Evolutionary conservation across 495 filamentous ascomycete species (phyloP), one percentile per base, ranked within the genome.

Genomic region (Penicillium cosmopolitanum): DNA sequence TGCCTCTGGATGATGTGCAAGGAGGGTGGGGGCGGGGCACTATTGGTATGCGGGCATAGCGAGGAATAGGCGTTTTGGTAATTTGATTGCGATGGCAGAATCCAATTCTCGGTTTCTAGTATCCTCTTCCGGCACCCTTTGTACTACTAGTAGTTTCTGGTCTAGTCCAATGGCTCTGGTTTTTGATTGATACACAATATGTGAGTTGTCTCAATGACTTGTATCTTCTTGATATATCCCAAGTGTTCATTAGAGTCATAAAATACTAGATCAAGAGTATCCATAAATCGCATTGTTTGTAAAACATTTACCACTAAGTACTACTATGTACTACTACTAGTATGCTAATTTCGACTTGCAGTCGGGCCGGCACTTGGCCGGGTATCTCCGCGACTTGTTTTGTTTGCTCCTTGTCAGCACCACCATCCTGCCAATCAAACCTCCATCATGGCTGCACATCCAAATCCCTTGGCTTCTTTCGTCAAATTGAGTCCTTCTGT

Each of bases 401-500:
- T 31, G 28, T 31, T 46, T 19, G 16, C 42, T 46, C 6, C 42
- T 19, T 21, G 3, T 19, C 42, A 21, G 18, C 42, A 46, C 42
- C 42, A n/a, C n/a, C 42, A 2, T 9, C 15, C 15, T 38, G 9
- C 3, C 42, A 44, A 44, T 44, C 42, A 44, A 44, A 12, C 15
- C 2, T 19, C 42, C 16, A 16, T 19, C 16, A 65, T 64, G 60
- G 51, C 57, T 15, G 44, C 58, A 47, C 28, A 46, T 34, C 7
- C 52, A 15, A 23, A 50, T 23, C 57, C 66, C 1, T 44, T 70
- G 51, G 54, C 62, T 1, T 40, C 63, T 12, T 79, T 75, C 23
- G 55, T 57, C 36, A 67, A 65, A 47, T 63, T 80, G 13, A 66
- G 65, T 5, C 61, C 71, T n/a, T 74, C 71, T 5, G 65, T 77